Conservation (phyloP, 345 rosid species). For the Linum lewisii region DNA sequence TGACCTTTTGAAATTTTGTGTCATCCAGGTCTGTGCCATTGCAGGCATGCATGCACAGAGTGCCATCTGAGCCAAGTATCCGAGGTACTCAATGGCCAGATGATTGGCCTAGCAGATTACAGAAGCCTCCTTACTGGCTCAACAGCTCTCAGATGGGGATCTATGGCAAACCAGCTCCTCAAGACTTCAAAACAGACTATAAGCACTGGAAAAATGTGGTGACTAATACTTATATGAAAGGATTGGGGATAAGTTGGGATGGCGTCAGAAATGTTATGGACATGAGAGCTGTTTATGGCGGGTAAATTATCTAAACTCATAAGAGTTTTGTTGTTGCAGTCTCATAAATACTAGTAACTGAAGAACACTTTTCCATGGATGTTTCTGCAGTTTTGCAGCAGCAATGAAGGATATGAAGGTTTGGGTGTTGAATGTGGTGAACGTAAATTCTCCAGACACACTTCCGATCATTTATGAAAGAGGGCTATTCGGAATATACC, state of each 20-base stretch:
- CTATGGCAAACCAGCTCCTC: constrained; percentile 79
- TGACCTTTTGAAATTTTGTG: background rate
- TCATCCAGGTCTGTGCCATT: constrained; percentile 75
- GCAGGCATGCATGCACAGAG: constrained; percentile 71
- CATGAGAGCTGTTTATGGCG: constrained; percentile 91
- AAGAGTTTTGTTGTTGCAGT: background rate
- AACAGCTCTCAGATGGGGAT: constrained; percentile 87
- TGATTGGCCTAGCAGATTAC: constrained; percentile 60
- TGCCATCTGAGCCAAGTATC: constrained; percentile 34
- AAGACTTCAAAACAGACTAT: constrained; percentile 61
- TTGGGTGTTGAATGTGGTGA: constrained; percentile 87
- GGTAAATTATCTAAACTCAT: constrained; percentile 28
- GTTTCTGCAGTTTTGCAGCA: constrained; percentile 61
- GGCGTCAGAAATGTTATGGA: constrained; percentile 86
- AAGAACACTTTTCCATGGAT: background rate
- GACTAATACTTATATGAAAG: constrained; percentile 52
- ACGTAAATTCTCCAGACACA: constrained; percentile 71
- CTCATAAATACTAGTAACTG: too few species aligned
- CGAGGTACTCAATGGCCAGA: constrained; percentile 76
- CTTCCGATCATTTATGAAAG: constrained; percentile 85
- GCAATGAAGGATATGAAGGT: constrained; percentile 61
- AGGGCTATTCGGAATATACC: constrained; percentile 83
- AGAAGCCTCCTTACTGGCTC: constrained; percentile 70
- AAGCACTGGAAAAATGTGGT: constrained; percentile 78
- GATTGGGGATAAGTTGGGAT: constrained; percentile 73